phyloP scores from a whole-genome alignment of 768 basidiomycete genomes.

The Boletus speciosus region DNA sequence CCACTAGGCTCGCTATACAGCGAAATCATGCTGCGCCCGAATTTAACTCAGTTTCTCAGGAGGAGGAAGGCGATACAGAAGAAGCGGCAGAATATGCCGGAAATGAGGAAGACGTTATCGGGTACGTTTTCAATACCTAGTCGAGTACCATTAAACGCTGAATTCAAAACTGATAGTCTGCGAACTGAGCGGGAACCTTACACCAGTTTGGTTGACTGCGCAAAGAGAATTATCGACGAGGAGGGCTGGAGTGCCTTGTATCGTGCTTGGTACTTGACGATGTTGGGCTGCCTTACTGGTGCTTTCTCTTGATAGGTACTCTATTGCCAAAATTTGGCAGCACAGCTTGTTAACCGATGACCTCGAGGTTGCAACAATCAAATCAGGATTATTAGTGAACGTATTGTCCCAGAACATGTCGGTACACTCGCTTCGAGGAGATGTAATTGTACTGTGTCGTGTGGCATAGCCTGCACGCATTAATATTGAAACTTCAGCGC shows the following conservation, averaged over 20 bases:
- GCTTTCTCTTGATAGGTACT: conserved; percentile 35
- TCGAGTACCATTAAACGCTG: neutral
- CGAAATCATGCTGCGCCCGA: conserved; percentile 77
- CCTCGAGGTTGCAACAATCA: too few species aligned
- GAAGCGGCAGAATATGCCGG: conserved; percentile 62
- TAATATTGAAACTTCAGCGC: too few species aligned
- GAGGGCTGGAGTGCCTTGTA: conserved; percentile 74
- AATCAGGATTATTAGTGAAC: neutral
- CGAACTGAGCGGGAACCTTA: conserved; percentile 81
- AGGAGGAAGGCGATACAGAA: conserved; percentile 64
- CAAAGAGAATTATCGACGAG: conserved; percentile 71
- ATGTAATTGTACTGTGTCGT: too few species aligned
- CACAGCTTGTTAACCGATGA: neutral
- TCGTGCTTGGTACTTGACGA: conserved; percentile 83
- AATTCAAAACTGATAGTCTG: conserved; percentile 40
- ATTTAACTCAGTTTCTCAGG: conserved; percentile 71
- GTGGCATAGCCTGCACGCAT: too few species aligned
- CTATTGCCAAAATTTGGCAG: neutral
- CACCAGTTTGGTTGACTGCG: conserved; percentile 68
- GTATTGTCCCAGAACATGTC: neutral
- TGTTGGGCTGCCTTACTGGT: conserved; percentile 57
- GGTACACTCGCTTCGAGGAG: neutral
- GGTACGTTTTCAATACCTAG: conserved; percentile 41
- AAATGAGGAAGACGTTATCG: conserved; percentile 79
- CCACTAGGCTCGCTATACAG: conserved; percentile 77